Base-by-base conservation (phyloP, 495 filamentous ascomycete genomes). In the Tuber indicum region DNA sequence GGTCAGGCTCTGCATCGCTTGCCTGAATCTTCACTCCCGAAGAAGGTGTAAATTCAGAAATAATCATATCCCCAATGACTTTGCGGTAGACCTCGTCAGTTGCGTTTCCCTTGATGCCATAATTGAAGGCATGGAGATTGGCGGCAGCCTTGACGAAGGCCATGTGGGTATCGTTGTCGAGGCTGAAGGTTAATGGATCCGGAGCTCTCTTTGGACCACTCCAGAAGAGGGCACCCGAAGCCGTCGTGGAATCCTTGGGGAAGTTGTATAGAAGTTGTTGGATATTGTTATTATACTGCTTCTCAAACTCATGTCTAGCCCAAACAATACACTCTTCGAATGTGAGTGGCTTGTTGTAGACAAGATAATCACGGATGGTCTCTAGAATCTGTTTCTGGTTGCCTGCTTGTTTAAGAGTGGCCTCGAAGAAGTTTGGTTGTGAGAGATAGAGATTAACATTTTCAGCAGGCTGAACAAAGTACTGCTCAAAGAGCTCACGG, bases 171-270 rank as follows among this genome's bases (percentile, higher is more conserved):
- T 90, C 87, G 82, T 97, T 97, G 26, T 89, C 86, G 74, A 90
- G 86, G 81, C 96, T 93, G 78, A 99, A 99, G 82, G 92, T 93
- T 79, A 98, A 85, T 79, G 96, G 91, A 75, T 95, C 92, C 16
- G 96, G 96, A 10, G 96, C 96, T 82, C 96, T 93, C 89, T 99
- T 99, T 32, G 96, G 96, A 66, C 96, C 96, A 74, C 95, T 98
- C 96, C 96, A 99, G 87, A 99, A 99, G 1, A 89, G 92, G 75
- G 94, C 91, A 58, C 96, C 96, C 36, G 89, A 91, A 46, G 93
- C 94, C 4, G 96, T 97, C 49, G 87, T 89, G 0, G 94, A 92
- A 84, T 98, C 96, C 84, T 94, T 95, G 66, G 96, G 96, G 87
- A 99, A 99, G 86, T 97, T 99, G 88, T 92, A 97, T 16, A 99